Conservation (phyloP, 2,329 filamentous ascomycete species). For the Claviceps sp. region DNA sequence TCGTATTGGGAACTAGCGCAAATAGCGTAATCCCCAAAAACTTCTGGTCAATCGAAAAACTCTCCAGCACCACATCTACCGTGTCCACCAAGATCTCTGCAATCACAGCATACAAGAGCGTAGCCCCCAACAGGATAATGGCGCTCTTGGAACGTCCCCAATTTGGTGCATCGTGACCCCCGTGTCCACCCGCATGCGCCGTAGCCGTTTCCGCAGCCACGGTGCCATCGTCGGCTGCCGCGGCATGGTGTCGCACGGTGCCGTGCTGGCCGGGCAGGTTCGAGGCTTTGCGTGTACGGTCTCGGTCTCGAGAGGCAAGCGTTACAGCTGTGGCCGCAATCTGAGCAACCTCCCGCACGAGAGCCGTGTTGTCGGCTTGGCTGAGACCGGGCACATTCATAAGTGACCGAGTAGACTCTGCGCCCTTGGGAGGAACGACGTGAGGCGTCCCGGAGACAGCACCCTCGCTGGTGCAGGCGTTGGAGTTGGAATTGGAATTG, state of each 20-base stretch:
- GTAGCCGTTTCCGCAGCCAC: slow-evolving; percentile 21
- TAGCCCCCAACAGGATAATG: slow-evolving; percentile 77
- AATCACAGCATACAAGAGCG: slow-evolving; percentile 87
- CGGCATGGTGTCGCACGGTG: slow-evolving; percentile 13
- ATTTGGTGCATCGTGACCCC: slow-evolving; percentile 95
- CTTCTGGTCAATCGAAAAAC: slow-evolving; percentile 87
- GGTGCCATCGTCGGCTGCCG: slow-evolving; percentile 20
- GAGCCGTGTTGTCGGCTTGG: slow-evolving; percentile 65
- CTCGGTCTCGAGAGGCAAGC: slow-evolving; percentile 64
- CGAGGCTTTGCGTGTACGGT: slow-evolving; percentile 25
- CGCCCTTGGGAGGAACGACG: slow-evolving; percentile 60
- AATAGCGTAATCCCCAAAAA: slow-evolving; percentile 95
- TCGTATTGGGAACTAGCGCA: slow-evolving; percentile 93
- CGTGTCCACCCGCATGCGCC: slow-evolving; percentile 29
- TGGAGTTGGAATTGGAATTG: slow-evolving; percentile 25
- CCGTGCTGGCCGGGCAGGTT: slow-evolving; percentile 14
- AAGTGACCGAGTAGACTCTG: slow-evolving; percentile 25
- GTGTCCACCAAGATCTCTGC: slow-evolving; percentile 95
- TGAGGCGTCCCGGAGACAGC: slow-evolving; percentile 45
- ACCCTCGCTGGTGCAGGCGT: slow-evolving; percentile 22
- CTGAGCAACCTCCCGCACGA: slow-evolving; percentile 82
- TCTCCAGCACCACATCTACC: slow-evolving; percentile 88
- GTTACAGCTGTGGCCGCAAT: slow-evolving; percentile 86
- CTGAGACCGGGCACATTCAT: slow-evolving; percentile 57
- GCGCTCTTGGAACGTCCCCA: slow-evolving; percentile 90